These are phyloP conservation scores for Aspergillus costaricaensis DNA, from an alignment of 2,329 filamentous ascomycete species.

Conservation along the genomic window DNA sequence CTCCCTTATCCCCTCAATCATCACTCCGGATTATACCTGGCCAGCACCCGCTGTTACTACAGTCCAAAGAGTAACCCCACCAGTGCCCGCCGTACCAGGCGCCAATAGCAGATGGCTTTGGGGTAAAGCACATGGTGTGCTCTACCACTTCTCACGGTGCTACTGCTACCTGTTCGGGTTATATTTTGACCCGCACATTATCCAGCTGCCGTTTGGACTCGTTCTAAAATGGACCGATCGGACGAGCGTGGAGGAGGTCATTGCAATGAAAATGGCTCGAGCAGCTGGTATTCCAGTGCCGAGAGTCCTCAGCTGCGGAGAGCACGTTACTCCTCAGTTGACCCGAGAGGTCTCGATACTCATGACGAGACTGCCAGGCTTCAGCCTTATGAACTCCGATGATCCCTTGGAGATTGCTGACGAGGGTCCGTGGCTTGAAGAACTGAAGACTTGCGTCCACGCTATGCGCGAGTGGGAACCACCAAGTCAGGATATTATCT, in stretches of 20 bases:
- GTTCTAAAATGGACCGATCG: conserved; percentile 43
- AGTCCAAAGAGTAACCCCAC: conserved; percentile 26
- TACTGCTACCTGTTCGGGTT: conserved; percentile 35
- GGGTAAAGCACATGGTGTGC: conserved; percentile 31
- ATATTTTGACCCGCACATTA: conserved; percentile 29
- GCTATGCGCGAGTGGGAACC: conserved; percentile 40
- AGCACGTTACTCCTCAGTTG: conserved; percentile 27
- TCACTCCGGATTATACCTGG: conserved; percentile 32
- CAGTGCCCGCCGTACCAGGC: conserved; percentile 24
- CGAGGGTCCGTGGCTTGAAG: conserved; percentile 35
- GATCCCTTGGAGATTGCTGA: conserved; percentile 30
- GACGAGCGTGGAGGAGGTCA: conserved; percentile 39
- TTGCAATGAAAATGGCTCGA: conserved; percentile 38
- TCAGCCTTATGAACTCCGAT: conserved; percentile 31
- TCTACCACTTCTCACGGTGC: conserved; percentile 32
- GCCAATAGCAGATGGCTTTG: conserved; percentile 25
- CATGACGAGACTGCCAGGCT: conserved; percentile 45
- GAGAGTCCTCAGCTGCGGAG: conserved; percentile 36
- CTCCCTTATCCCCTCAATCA: conserved; percentile 20
- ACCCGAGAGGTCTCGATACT: conserved; percentile 7
- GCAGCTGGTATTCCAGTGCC: conserved; percentile 40
- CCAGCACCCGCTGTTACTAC: conserved; percentile 22
- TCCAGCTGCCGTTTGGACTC: conserved; percentile 42
- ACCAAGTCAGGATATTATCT: conserved; percentile 29
- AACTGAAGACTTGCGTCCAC: conserved; percentile 37